Base-by-base conservation (phyloP, 306 rosid species). In the Hippophae rhamnoides region DNA sequence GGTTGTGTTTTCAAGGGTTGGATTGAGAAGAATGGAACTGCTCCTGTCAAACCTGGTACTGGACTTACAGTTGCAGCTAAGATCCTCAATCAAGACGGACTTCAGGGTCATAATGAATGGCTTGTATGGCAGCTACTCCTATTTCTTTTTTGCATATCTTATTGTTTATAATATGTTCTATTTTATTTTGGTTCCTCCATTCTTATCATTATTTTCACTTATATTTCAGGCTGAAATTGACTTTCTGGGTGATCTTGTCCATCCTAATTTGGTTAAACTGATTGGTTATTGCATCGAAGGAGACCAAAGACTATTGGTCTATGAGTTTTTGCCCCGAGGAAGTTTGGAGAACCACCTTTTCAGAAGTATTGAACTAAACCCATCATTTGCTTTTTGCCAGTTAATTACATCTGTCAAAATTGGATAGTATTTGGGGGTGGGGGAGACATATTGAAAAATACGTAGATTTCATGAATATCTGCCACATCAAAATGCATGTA, bases 61-160 rank as follows among this genome's bases (percentile, higher is more conserved):
- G 99, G 99, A 13, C 97, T 92, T 62, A 92, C 99, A 0, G 99
- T 92, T 52, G 99, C 99, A 8, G 99, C 88, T 68, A 92, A 92
- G 79, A 92, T 86, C 43, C 96, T 92, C 42, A 92, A 92, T 62
- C 99, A 92, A 43, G 93, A 86, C 59, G 99, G 99, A 61, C 77
- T 85, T 72, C 99, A 92, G 83, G 99, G 99, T 79, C 99, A 92
- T 68, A 92, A 88, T 73, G 99, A 92, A 61, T 92, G 99, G 99
- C 95, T 92, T 79, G 99, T 92, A 88, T 62, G 75, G 78, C 13
- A 66, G 57, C 68, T 41, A n/a, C 14, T 40, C 49, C 10, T 53
- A 18, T 18, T 66, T 70, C 47, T 48, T 60, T n/a, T 61, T 58
- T 40, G 43, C 54, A 13, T 50, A 3, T 14, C 55, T 57, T 38